Conservation (phyloP, 2,329 filamentous ascomycete genomes). For the Aspergillus melleus region DNA sequence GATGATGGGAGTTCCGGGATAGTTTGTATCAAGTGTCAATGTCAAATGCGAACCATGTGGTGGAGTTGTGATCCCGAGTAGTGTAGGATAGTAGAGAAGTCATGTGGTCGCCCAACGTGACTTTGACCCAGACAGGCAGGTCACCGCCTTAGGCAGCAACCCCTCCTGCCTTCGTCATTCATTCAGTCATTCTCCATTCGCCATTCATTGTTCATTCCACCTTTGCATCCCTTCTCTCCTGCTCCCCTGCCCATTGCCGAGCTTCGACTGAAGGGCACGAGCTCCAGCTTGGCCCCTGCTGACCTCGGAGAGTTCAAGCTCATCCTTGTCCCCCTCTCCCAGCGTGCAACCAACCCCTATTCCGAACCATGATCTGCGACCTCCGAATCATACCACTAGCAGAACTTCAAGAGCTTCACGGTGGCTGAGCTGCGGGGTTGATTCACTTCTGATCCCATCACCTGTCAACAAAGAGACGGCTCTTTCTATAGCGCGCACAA, state of each 20-base stretch:
- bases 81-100: not conserved
- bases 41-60: too few species aligned
- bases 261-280: not conserved
- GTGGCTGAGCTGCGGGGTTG: slow-evolving; percentile 23
- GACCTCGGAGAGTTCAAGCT: not conserved
- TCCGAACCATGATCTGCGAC: slow-evolving; percentile 26
- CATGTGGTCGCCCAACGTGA: slow-evolving; percentile 5
- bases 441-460: not conserved
- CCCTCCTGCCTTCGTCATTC: slow-evolving; percentile 1
- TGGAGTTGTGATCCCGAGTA: too few species aligned
- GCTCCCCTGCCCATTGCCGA: not conserved
- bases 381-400: slow-evolving; percentile 24
- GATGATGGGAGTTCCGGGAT: not conserved
- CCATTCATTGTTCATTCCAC: not conserved
- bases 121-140: not conserved
- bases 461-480: not conserved
- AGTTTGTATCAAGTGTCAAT: too few species aligned
- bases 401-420: slow-evolving; percentile 29
- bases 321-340: not conserved
- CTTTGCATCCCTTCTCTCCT: not conserved
- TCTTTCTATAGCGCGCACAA: not conserved
- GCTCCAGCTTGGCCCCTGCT: not conserved
- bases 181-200: not conserved
- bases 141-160: slow-evolving; percentile 8
- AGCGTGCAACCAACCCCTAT: not conserved